Percentiles rank a stretch among this genome's conserved stretches.
Conservation (phyloP, 2,329 filamentous ascomycete genomes). For the Fusarium siculi region DNA sequence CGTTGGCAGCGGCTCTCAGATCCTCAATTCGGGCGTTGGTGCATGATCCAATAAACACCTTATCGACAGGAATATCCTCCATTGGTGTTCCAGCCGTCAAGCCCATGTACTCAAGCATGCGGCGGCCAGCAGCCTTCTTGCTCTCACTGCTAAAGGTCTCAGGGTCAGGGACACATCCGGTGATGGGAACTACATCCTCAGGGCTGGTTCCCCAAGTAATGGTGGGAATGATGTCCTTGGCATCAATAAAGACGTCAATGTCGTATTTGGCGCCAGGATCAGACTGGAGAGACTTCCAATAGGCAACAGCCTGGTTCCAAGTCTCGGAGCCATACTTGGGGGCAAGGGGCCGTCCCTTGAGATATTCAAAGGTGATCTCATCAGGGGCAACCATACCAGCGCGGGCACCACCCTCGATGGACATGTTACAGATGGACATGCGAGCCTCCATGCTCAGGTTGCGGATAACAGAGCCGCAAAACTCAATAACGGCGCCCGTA, state of each 20-base stretch:
- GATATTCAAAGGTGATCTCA: slow-evolving; percentile 92
- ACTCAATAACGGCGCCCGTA: slow-evolving; percentile 95
- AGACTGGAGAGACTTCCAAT: slow-evolving; percentile 88
- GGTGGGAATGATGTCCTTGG: slow-evolving; percentile 91
- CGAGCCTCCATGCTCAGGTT: slow-evolving; percentile 92
- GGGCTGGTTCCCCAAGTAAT: slow-evolving; percentile 97
- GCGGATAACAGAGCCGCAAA: slow-evolving; percentile 93
- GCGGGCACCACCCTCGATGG: slow-evolving; percentile 93
- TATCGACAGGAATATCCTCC: slow-evolving; percentile 92
- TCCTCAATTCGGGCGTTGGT: slow-evolving; percentile 98
- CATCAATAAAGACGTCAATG: slow-evolving; percentile 87
- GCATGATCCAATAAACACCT: slow-evolving; percentile 98
- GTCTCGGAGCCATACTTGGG: slow-evolving; percentile 85
- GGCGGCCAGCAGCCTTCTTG: slow-evolving; percentile 82
- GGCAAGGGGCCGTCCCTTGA: slow-evolving; percentile 89
- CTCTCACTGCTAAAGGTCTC: slow-evolving; percentile 83
- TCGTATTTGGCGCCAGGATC: slow-evolving; percentile 93
- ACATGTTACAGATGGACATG: slow-evolving; percentile 99
- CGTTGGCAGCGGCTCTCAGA: slow-evolving; percentile 83
- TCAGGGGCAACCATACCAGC: slow-evolving; percentile 98
- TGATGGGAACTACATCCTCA: slow-evolving; percentile 96
- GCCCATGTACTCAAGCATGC: slow-evolving; percentile 97
- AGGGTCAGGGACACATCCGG: slow-evolving; percentile 87
- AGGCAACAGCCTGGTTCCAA: slow-evolving; percentile 88
- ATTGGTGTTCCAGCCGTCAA: slow-evolving; percentile 86